Base-by-base conservation (phyloP, 306 rosid genomes). In the Sophora flavescens region DNA sequence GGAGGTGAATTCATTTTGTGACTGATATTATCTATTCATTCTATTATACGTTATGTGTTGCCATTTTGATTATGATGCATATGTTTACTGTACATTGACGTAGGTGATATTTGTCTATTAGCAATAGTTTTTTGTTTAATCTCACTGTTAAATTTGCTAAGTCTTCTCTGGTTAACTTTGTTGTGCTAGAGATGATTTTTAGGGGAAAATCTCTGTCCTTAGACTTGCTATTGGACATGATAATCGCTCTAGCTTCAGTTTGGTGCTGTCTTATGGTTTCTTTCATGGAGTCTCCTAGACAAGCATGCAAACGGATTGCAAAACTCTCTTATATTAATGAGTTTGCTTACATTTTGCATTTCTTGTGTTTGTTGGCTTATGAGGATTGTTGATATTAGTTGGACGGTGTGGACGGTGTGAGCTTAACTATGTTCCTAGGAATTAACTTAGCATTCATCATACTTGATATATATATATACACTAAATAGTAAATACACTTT, bases 1-100 rank as follows among this genome's bases (percentile, higher is more conserved):
- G 97, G 53, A 92, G 99, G 99, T 95, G 79, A 88, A 74, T 60
- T 58, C 66, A 62, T 48, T 70, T 78, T 35, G 64, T 48, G 42
- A 60, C 1, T 14, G 30, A 18, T 33, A 45, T 54, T 48, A 62
- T 64, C 42, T 45, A 32, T 22, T 56, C 53, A 36, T 63, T 71
- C 47, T 33, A 70, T 73, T 79, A 8, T 68, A 72, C 61, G 47
- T n/a, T 57, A 60, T 52, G 4, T 65, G 22, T 51, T 41, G 10
- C 18, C 32, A n/a, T 57, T 48, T 64, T 0, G 1, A 48, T 51
- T 22, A 18, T 62, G 72, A 36, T 33, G n/a, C 13, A 15, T 60
- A 3, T 15, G 13, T 62, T 44, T 35, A 10, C 61, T 58, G 8
- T 16, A 48, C 14, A 47, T 62, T 47, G 48, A 8, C 22, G 22